Conservation (phyloP, 2,329 filamentous ascomycete species). For the Diaporthe helianthi region DNA sequence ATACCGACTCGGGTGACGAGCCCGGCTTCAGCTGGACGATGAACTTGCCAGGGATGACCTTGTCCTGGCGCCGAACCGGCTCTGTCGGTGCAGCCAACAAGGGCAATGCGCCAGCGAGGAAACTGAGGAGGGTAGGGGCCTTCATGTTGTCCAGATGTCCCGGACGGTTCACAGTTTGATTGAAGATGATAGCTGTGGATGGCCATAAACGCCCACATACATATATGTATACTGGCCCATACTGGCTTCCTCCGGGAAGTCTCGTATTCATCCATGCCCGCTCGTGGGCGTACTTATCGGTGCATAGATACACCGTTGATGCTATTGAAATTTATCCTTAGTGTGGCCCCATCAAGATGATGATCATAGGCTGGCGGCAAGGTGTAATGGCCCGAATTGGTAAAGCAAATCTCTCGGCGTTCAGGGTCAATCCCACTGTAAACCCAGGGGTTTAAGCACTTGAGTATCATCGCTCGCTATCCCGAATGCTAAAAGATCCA, state of each 20-base stretch:
- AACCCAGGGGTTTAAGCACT: background rate
- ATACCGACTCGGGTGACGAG: background rate
- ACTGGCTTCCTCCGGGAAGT: background rate
- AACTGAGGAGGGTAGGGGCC: background rate
- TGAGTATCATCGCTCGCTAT: background rate
- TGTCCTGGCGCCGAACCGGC: background rate
- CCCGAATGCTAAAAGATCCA: background rate
- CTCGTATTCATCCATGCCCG: constrained; percentile 7
- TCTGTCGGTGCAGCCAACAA: constrained; percentile 12
- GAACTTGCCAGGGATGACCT: background rate
- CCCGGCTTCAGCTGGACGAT: constrained; percentile 6
- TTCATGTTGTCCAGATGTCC: background rate
- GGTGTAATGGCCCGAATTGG: background rate
- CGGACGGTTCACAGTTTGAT: background rate
- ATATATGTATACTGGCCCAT: background rate
- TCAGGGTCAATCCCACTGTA: background rate
- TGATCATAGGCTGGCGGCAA: constrained; percentile 1
- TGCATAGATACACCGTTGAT: background rate
- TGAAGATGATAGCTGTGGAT: background rate
- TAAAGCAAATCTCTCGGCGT: background rate
- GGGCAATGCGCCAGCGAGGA: constrained; percentile 11
- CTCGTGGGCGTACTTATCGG: background rate
- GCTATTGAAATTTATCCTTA: constrained; percentile 11
- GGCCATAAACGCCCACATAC: background rate
- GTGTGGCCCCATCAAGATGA: background rate